Base-by-base conservation (phyloP, 805 yeast genomes). In the Cyberlindnera sargentensis region DNA sequence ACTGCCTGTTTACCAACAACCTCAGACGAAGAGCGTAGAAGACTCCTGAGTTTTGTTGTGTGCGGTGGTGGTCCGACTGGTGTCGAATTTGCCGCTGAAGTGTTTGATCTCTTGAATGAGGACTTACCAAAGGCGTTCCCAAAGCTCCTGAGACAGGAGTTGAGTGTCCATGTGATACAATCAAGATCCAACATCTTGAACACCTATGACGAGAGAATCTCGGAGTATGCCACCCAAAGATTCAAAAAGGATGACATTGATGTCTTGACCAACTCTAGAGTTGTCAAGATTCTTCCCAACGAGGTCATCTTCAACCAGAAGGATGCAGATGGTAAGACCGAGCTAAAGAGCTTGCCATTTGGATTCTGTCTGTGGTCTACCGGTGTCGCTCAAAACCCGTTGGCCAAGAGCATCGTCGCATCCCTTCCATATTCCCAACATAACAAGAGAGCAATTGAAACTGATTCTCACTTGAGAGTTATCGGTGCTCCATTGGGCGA, bases 51-150 rank as follows among this genome's bases (percentile, higher is more conserved):
- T 41, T 80, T 80, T 60, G 84, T 80, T 10, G 74, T 80, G 31
- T 80, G 85, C 60, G 87, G 87, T 48, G 87, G 86, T 47, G 87
- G 87, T 36, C 85, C 87, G 43, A 80, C 87, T 1, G 87, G 87
- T 52, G 84, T 78, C 31, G 87, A 80, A 57, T 73, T 80, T 53
- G 87, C 88, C 29, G 84, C 87, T 30, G 88, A 81, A 61, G 73
- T 81, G 28, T 79, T 67, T 51, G 88, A 81, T 54, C 60, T 81
- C 52, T 65, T 81, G 57, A 79, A 80, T 56, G 86, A 81, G 60
- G 87, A 81, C 57, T 61, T 81, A 52, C 67, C 71, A 37, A 68
- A 72, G 44, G 61, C 68, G 41, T 81, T 75, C 61, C 87, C 87
- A 44, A 70, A 71, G 52, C 67, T 80, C 39, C 62, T 81, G 39